Base-by-base conservation (phyloP, 1,139 yeast genomes). In the Hansenula anomala region DNA sequence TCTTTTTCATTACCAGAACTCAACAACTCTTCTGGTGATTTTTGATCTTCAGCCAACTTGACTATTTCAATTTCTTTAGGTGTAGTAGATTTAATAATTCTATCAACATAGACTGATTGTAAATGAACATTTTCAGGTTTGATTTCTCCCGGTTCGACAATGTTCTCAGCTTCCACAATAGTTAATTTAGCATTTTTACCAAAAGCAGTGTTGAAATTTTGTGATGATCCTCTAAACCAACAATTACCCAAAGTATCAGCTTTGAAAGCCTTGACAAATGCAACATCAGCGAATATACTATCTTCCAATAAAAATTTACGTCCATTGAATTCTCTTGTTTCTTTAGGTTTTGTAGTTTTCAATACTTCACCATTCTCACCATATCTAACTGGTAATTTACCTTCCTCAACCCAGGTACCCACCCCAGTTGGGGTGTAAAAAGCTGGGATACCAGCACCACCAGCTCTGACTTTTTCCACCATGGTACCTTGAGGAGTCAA, bases 401-500 rank as follows among this genome's bases (percentile, higher is more conserved):
- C 78, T 42, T 69, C 63, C 49, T 72, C 73, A 31, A 72, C 58
- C 75, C 75, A 69, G 20, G 78, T 72, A 26, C 69, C 69, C n/a
- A 62, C 74, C 19, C 76, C 78, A 1, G 77, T 69, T 1, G 75
- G 67, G 3, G 75, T 65, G 50, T 63, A 72, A 43, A 67, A 71
- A 1, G 75, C 77, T 2, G 77, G 76, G 15, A 70, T 59, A 15
- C 77, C 77, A 5, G 77, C 67, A 17, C 66, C 73, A 12, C 71
- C 77, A n/a, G 78, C 75, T 27, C 78, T 56, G 24, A 65, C 61
- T 36, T 73, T 59, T 50, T 72, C 78, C 15, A 76, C 77, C 33
- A 72, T 58, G 16, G 71, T 69, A 3, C 78, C 78, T 47, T 72
- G 78, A 6, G 77, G 77, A 13, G 70, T 64, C 39, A 71, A 57